Evolutionary conservation across 1,139 yeast genomes (phyloP).

Genomic region (Taphrina populina): DNA sequence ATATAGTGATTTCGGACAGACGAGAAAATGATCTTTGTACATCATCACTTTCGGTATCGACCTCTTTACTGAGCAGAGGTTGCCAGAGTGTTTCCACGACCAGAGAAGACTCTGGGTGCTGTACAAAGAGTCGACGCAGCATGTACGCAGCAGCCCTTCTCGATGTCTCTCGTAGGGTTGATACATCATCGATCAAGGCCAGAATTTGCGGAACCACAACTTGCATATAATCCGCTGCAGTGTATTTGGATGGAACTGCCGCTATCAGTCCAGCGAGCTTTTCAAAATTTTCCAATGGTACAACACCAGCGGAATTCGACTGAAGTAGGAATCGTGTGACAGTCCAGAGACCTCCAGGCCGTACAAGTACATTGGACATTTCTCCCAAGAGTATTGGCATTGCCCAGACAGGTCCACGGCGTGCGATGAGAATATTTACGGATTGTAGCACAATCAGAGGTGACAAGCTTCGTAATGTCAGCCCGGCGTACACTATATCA

Average conservation of each 20-base stretch:
- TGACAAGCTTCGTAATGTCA: no score
- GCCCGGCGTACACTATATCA: no score
- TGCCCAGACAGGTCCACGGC: constrained; percentile 15
- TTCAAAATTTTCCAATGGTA: constrained; percentile 15
- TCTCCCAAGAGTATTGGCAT: not conserved
- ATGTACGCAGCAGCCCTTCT: constrained; percentile 1
- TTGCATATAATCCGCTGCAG: not conserved
- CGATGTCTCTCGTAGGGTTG: not conserved
- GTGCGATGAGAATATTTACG: no score
- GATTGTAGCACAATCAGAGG: no score
- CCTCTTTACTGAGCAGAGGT: not conserved
- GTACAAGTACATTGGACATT: constrained; percentile 16
- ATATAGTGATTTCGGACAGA: not conserved
- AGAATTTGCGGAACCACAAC: constrained; percentile 16
- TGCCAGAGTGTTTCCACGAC: not conserved
- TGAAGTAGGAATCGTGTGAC: constrained; percentile 8
- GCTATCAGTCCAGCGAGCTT: constrained; percentile 11
- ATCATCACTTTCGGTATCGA: not conserved
- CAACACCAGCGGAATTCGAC: constrained; percentile 8
- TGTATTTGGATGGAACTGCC: constrained; percentile 3
- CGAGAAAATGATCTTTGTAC: not conserved
- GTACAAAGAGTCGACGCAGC: not conserved
- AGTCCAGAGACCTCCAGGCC: constrained; percentile 2
- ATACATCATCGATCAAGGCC: constrained; percentile 5
- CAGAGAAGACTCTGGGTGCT: not conserved